Evolutionary conservation across 495 filamentous ascomycete species (phyloP), one percentile per base, ranked within the genome.

Genomic region (Terfezia claveryi): DNA sequence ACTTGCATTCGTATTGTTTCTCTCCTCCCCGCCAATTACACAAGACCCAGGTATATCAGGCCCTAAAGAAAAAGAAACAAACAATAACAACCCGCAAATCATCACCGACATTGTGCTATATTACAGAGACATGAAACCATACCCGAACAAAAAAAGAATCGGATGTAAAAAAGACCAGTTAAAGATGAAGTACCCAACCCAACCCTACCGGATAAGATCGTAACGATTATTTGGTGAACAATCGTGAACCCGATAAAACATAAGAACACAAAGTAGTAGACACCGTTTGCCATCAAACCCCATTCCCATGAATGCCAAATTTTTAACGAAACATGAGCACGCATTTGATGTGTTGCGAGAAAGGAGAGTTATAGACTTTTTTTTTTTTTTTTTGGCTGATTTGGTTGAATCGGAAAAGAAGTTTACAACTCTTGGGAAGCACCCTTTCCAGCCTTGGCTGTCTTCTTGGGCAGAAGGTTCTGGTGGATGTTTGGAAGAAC

Each of bases 401-500:
- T 46, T 2, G 4, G 8, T 20, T 46, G 12, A 14, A 20, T 32
- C 27, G 17, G 17, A 46, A 46, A 46, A 46, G 41, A 20, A 14
- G 17, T 46, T 44, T 46, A 46, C 41, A 46, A 46, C 41, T 46
- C 62, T 20, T 46, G 41, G 41, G 41, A 46, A 46, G 41, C 41
- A 14, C 41, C 41, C 16, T 52, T 37, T 75, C 89, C 92, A 86
- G 95, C 96, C 84, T 95, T 96, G 71, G 95, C 86, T 71, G 95
- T 91, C 54, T 95, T 91, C 82, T 98, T 98, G 64, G 95, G 77
- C 59, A 98, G 75, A 57, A 98, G 75, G 23, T 91, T 91, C 60
- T 89, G 85, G 74, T 98, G 95, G 83, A 98, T 98, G 68, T 94
- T 89, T 36, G 91, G 91, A 62, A 98, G 73, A 44, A 98, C 91